Evolutionary conservation across 208 protist genomes (phyloP).

Genomic region (Trypanosoma conorhini): DNA sequence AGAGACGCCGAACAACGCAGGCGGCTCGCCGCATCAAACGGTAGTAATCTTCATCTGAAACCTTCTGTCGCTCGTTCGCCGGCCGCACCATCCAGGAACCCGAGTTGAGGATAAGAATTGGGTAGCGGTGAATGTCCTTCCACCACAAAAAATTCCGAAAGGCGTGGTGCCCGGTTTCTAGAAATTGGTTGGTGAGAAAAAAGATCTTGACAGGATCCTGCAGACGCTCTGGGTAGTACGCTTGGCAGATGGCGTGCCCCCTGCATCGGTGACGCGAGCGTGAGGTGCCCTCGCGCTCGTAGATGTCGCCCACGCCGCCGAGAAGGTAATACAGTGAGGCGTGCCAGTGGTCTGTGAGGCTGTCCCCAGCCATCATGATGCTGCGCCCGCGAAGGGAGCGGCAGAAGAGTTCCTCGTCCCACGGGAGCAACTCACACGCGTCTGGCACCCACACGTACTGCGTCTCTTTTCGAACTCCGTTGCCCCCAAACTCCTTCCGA

Average conservation of each 20-base stretch:
- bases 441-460: constrained; percentile 31
- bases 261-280: constrained; percentile 3
- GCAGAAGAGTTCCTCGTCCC: constrained; percentile 33
- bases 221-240: constrained; percentile 27
- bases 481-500: background rate
- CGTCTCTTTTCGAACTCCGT: constrained; percentile 18
- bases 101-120: constrained; percentile 26
- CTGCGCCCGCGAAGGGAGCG: constrained; percentile 19
- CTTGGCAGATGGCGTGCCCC: constrained; percentile 26
- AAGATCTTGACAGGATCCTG: constrained; percentile 26
- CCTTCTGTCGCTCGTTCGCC: background rate
- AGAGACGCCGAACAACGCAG: constrained; percentile 19
- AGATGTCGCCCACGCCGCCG: constrained; percentile 20
- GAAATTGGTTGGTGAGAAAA: constrained; percentile 34
- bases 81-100: constrained; percentile 33
- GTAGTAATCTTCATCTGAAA: constrained; percentile 22
- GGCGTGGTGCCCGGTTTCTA: background rate
- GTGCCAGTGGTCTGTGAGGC: constrained; percentile 33
- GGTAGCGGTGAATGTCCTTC: constrained; percentile 25
- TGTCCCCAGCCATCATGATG: constrained; percentile 36
- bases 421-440: constrained; percentile 28
- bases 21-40: constrained; percentile 20
- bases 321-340: constrained; percentile 29
- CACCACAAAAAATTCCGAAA: constrained; percentile 26
- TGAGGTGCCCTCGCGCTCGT: constrained; percentile 19